These are phyloP conservation scores for Pleurotus sapidus DNA, from an alignment of 768 basidiomycete genomes.

Conservation along the genomic window DNA sequence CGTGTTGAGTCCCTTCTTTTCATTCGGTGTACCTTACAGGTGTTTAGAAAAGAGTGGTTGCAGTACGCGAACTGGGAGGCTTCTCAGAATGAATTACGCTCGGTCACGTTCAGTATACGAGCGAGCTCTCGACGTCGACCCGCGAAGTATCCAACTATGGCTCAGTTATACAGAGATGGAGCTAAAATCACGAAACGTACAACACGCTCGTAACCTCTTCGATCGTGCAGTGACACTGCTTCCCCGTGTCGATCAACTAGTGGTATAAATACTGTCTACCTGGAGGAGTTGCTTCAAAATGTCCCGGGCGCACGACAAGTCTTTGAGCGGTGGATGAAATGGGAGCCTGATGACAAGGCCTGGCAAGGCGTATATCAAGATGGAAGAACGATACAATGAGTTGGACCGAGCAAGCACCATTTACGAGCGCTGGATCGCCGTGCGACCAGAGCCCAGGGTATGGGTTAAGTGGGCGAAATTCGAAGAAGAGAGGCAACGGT, in stretches of 20 bases:
- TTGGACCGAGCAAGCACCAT: constrained; percentile 88
- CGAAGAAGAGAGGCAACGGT: constrained; percentile 74
- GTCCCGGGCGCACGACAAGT: constrained; percentile 95
- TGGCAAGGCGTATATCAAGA: constrained; percentile 99
- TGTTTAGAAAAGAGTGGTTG: constrained; percentile 76
- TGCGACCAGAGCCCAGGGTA: constrained; percentile 73
- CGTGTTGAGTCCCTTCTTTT: constrained; percentile 19
- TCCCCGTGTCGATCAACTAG: constrained; percentile 91
- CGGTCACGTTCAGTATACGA: constrained; percentile 95
- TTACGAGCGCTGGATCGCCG: constrained; percentile 88
- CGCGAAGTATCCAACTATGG: constrained; percentile 89
- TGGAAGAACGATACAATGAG: constrained; percentile 93
- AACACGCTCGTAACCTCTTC: constrained; percentile 95
- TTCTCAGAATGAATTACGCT: constrained; percentile 93
- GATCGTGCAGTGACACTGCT: constrained; percentile 96
- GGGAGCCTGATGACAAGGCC: constrained; percentile 99
- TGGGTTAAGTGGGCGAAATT: constrained; percentile 88
- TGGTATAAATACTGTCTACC: constrained; percentile 99
- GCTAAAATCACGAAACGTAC: constrained; percentile 95
- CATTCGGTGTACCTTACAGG: constrained; percentile 2
- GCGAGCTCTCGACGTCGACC: constrained; percentile 94
- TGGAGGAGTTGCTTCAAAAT: constrained; percentile 96
- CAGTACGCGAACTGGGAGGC: constrained; percentile 92
- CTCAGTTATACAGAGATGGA: constrained; percentile 96
- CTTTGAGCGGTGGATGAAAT: constrained; percentile 99